Evolutionary conservation across 2,329 filamentous ascomycete species (phyloP).

Genomic region (Apiospora phragmitis): DNA sequence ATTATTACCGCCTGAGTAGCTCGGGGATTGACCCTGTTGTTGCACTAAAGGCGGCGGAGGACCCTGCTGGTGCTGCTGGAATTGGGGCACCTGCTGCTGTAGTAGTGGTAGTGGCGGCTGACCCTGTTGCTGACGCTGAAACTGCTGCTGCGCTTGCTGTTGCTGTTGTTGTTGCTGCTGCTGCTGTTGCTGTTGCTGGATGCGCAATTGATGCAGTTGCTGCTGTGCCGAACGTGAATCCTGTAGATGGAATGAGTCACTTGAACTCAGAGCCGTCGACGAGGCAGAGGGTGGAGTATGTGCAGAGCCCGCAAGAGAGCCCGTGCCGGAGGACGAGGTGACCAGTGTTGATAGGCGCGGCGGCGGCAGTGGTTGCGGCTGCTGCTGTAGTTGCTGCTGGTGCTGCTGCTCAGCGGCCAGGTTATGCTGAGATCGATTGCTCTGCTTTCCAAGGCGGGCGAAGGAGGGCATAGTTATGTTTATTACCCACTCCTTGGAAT

Average conservation of each 20-base stretch:
- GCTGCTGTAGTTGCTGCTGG: conserved; percentile 26
- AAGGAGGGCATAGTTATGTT: conserved; percentile 19
- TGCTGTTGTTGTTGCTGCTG: conserved; percentile 26
- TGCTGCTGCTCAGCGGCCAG: conserved; percentile 46
- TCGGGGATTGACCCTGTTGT: conserved; percentile 10
- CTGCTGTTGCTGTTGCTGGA: neutral
- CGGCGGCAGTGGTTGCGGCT: conserved; percentile 12
- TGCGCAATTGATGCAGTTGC: conserved; percentile 19
- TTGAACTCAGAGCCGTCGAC: conserved; percentile 47
- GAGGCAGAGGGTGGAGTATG: conserved; percentile 46
- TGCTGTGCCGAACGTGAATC: conserved; percentile 18
- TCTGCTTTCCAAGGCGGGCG: conserved; percentile 26
- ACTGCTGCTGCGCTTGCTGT: conserved; percentile 21
- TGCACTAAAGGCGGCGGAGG: conserved; percentile 29
- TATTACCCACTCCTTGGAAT: conserved; percentile 7
- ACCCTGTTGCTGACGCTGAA: conserved; percentile 24
- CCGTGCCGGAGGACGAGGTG: conserved; percentile 16
- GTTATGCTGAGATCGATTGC: conserved; percentile 58
- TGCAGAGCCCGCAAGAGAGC: conserved; percentile 20
- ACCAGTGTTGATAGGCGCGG: conserved; percentile 28
- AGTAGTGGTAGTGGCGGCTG: conserved; percentile 20
- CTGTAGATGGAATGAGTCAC: conserved; percentile 44
- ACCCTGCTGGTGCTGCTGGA: conserved; percentile 31
- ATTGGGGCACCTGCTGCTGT: conserved; percentile 30
- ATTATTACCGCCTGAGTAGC: conserved; percentile 6